phyloP scores from a whole-genome alignment of 768 basidiomycete genomes.

The Coprinopsis marcescibilis region DNA sequence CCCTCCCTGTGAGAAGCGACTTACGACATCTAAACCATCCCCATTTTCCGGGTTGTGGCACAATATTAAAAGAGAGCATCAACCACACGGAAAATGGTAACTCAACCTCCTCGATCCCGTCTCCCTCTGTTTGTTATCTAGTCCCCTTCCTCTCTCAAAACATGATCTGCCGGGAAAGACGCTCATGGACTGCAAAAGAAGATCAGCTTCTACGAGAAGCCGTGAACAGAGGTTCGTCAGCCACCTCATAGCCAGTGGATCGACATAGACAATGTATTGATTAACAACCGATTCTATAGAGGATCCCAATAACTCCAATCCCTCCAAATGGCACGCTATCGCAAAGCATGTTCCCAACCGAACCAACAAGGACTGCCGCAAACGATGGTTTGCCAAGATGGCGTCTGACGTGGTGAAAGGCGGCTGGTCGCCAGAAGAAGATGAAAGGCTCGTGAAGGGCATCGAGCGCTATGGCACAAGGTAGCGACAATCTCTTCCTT shows the following conservation, averaged over 20 bases:
- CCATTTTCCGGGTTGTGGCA: constrained; percentile 10
- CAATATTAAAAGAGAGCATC: constrained; percentile 20
- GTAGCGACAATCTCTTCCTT: constrained; percentile 21
- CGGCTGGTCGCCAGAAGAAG: constrained; percentile 57
- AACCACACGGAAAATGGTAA: constrained; percentile 19
- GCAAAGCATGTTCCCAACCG: constrained; percentile 57
- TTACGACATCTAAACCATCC: too few species aligned
- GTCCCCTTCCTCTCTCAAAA: constrained; percentile 11
- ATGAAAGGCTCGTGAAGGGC: constrained; percentile 49
- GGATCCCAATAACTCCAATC: constrained; percentile 50
- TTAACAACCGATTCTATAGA: constrained; percentile 30
- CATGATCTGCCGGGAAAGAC: constrained; percentile 36
- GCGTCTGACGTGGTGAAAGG: constrained; percentile 57
- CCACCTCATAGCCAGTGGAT: not conserved
- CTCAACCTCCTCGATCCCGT: constrained; percentile 14
- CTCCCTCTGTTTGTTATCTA: constrained; percentile 17
- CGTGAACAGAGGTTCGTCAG: constrained; percentile 38
- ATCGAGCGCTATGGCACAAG: constrained; percentile 53
- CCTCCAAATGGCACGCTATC: constrained; percentile 59
- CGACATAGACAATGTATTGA: constrained; percentile 13
- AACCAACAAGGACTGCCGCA: constrained; percentile 60
- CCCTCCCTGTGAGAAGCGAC: constrained; percentile 19
- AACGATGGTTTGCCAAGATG: constrained; percentile 62
- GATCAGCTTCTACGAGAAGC: constrained; percentile 48
- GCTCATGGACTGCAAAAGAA: constrained; percentile 48